Base-by-base conservation (phyloP, 176 grass and related monocot species). In the Zizania latifolia region DNA sequence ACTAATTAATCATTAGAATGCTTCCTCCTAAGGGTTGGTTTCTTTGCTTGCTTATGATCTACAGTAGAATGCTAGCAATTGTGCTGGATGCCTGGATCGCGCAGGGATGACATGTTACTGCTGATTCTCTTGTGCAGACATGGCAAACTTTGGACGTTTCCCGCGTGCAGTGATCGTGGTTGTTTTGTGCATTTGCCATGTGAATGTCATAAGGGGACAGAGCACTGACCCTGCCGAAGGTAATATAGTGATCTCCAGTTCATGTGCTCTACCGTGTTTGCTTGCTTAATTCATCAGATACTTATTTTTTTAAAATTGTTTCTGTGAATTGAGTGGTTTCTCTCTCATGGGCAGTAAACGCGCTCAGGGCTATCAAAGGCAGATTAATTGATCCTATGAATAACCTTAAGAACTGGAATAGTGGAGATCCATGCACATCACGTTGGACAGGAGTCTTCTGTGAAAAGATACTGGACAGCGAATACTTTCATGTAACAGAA, bases 391-490 rank as follows among this genome's bases (percentile, higher is more conserved):
- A 99, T 82, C 89, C 86, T 43, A 82, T 58, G 54, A 86, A 89
- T 19, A 90, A 90, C 14, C 89, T 99, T 82, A 75, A 41, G 60
- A 90, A 76, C 62, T 99, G 95, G 91, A 77, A 78, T 8, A 65
- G 58, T 43, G 89, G 95, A 83, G 95, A 99, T 88, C 95, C 95
- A 62, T 99, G 95, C 59, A 77, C 39, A 82, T 90, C 95, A 72
- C 40, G 75, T 58, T 99, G 95, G 95, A 88, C 32, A 76, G 91
- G 95, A 64, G 77, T 99, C 71, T 17, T 6, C 13, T 99, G 95
- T 83, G 6, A 45, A 40, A 72, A 57, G 46, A 74, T 69, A 81
- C 48, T 72, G 65, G 65, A 62, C 17, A 72, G 84, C 38, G 36
- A 39, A 16, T 88, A 73, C 76, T 86, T 94, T 66, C 95, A 94